Base-by-base conservation (phyloP, 1,284 basidiomycete species). In the Rhodotorula sp. region DNA sequence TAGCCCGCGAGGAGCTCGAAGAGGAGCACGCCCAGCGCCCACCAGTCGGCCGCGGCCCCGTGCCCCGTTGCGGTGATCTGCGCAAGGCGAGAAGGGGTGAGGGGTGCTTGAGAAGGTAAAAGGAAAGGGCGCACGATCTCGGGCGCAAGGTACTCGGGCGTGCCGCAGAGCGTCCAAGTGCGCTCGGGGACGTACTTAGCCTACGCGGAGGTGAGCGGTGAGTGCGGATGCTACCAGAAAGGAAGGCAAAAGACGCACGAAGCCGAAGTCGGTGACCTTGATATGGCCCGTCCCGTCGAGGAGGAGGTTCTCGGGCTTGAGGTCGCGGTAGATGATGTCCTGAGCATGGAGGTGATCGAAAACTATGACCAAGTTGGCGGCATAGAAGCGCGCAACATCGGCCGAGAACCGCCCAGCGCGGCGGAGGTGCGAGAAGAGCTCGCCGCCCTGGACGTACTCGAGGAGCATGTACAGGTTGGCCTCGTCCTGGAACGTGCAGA, bases 381-480 rank as follows among this genome's bases (percentile, higher is more conserved):
- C 92, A 79, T 97, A 98, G 83, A 98, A 97, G 57, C 95, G 85
- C 10, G 95, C 94, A 51, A 95, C 88, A 80, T 97, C 92, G 65
- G 92, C 87, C 25, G 94, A 93, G 90, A 94, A 95, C 66, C 94
- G 92, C 73, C 97, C 89, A 69, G 77, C 70, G 67, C 79, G 75
- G 73, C 80, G 54, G 75, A 73, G 78, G 82, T 97, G 95, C 27
- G 95, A 97, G n/a, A 95, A 95, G 60, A 98, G 87, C 82, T 98
- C 95, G 66, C 95, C 95, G 61, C 95, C 95, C 60, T 94, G 93
- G 79, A 97, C 93, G 83, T 97, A 97, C 81, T 96, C 94, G 89
- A 94, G 92, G 66, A 92, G 90, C 79, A 94, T 85, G 83, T 94
- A 97, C 69, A 97, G 83, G 81, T 76, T 76, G 25, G 50, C 32